These are phyloP conservation scores for Termitomyces sp. DNA, from an alignment of 768 basidiomycete genomes.

Conservation along the genomic window DNA sequence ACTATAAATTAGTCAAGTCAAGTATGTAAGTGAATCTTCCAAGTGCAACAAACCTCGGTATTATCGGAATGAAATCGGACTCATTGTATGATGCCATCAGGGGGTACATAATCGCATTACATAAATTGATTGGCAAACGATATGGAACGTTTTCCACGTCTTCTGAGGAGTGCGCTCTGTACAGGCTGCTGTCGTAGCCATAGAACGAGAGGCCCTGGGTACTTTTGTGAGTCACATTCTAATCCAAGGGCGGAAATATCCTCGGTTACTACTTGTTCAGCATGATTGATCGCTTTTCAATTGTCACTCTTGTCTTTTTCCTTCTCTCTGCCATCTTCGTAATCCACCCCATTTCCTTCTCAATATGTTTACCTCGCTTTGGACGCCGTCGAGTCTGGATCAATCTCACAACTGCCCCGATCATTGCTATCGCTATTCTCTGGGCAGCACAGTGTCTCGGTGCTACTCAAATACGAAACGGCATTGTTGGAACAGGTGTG, in stretches of 20 bases:
- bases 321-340: conserved; percentile 43
- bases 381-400: conserved; percentile 17
- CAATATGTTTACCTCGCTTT: conserved; percentile 20
- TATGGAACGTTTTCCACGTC: neutral
- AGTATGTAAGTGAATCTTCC: neutral
- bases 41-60: neutral
- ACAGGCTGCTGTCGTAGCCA: neutral
- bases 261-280: neutral
- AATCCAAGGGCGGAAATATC: neutral
- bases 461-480: conserved; percentile 51
- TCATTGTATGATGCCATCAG: neutral
- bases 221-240: neutral
- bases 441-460: conserved; percentile 46
- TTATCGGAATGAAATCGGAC: neutral
- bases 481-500: conserved; percentile 54
- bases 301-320: conserved; percentile 42
- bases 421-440: conserved; percentile 39
- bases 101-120: neutral
- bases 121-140: neutral
- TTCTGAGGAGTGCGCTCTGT: neutral
- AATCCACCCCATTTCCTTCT: conserved; percentile 32
- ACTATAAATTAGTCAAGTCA: neutral
- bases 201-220: neutral
- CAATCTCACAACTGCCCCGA: conserved; percentile 40
- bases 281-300: conserved; percentile 37